Base-by-base conservation (phyloP, 2,329 filamentous ascomycete species). In the Monilinia aucupariae region DNA sequence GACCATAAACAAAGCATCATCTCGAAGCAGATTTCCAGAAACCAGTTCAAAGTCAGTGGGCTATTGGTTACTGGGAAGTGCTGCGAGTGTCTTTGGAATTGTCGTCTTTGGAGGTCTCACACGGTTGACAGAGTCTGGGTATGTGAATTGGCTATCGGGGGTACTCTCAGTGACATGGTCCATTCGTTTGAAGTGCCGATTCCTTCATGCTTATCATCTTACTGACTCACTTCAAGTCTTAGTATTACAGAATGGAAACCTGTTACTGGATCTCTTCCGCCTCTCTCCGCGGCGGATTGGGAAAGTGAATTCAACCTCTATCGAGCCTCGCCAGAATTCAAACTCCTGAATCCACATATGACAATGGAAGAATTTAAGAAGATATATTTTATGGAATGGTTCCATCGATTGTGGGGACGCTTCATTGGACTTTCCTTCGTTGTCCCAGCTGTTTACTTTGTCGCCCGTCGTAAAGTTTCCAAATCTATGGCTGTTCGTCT, bases 351-450 rank as follows among this genome's bases (percentile, higher is more conserved):
- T 78, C 89, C 92, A 39, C 85, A 91, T 75, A 99, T 99, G 94
- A 88, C 84, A 39, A 81, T 99, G 63, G 83, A 87, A 64, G 94
- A 99, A 75, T 99, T 97, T 80, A 97, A 97, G 77, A 89, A 94
- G 75, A 99, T 99, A 69, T 99, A 97, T 82, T 99, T 89, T 76
- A 97, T 97, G 94, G 94, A 99, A 80, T 99, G 94, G 94, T 86
- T 88, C 50, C 94, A 99, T 76, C 86, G 94, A 37, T 82, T 97
- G 62, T 97, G 94, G 92, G 94, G 94, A 52, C 88, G 94, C 68
- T 82, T 96, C 70, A 90, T 99, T 64, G 94, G 94, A 64, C 76
- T 97, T 66, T 89, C 91, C 58, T 97, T 97, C 76, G 86, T 96
- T 54, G 73, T 97, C 1, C 94, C 94, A 1, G 90, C 93, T 9